Base-by-base conservation (phyloP, 169 alveolate species). In the Fabrea salina region DNA sequence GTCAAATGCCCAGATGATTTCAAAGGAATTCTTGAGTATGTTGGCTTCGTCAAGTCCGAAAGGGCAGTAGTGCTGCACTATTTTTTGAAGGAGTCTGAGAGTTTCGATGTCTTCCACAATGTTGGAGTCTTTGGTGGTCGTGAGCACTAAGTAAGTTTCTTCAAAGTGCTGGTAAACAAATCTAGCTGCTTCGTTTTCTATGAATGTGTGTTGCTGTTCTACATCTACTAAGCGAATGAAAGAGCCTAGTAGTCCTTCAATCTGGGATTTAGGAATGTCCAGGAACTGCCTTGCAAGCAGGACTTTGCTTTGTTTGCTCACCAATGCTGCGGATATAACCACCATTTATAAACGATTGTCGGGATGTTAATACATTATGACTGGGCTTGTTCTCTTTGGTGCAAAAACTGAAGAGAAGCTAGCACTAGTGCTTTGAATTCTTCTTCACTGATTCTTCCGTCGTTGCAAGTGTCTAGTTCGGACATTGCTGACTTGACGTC, bases 91-190 rank as follows among this genome's bases (percentile, higher is more conserved):
- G 43, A 84, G 77, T 64, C 95, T 57, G n/a, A 91, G 59, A 25
- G 89, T 84, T 58, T 91, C 95, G 40, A 86, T 53, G 64, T 91
- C 92, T 86, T 91, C 95, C 7, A 91, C 87, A 6, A 91, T 91
- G 53, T 91, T 91, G n/a, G 91, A 80, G 66, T 85, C 85, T 78
- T 88, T 87, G 37, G 70, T 75, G 0, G 95, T 91, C 39, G 86
- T 82, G 47, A 91, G 77, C 2, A 91, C 88, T n/a, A 91, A 43
- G 72, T 83, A 91, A 35, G 88, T 74, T 53, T 78, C 64, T 58
- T 91, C 95, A 27, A 91, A 49, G n/a, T 93, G 95, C 75, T 80
- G 76, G 57, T 88, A 91, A 1, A 91, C 92, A 68, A 87, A 91
- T 75, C 93, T 71, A 5, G 85, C 81, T 40, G 64, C 37, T 27